phyloP scores from a whole-genome alignment of 1,284 basidiomycete genomes.

The Rhodotorula glutinis region DNA sequence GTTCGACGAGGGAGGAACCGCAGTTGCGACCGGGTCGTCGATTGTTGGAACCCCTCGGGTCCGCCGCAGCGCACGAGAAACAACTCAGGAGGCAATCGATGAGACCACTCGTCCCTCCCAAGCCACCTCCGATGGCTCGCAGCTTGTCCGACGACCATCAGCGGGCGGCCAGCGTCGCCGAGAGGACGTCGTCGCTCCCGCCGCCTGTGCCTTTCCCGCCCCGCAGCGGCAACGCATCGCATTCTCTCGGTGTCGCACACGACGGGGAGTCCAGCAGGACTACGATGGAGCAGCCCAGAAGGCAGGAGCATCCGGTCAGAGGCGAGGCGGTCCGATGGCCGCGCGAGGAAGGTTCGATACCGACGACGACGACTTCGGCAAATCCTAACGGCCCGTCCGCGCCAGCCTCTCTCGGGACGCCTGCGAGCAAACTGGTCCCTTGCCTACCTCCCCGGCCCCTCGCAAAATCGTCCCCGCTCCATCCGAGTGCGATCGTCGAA shows the following conservation, averaged over 20 bases:
- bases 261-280: not conserved
- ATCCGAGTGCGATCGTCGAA: not conserved
- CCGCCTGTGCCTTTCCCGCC: not conserved
- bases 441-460: not conserved
- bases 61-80: too few species aligned
- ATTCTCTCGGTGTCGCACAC: not conserved
- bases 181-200: not conserved
- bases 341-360: too few species aligned
- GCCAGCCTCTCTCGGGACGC: too few species aligned
- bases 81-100: not conserved
- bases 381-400: too few species aligned
- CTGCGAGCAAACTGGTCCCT: not conserved
- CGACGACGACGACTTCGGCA: too few species aligned
- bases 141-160: not conserved
- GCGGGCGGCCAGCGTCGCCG: not conserved
- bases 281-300: too few species aligned
- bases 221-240: not conserved
- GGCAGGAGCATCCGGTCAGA: too few species aligned
- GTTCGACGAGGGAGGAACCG: too few species aligned
- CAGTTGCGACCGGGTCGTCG: too few species aligned
- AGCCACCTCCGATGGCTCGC: not conserved
- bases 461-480: not conserved
- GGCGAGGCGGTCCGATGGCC: too few species aligned
- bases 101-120: not conserved
- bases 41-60: too few species aligned